Evolutionary conservation across 2,329 filamentous ascomycete species (phyloP).

Genomic region (Phaeosphaeriaceae sp.): DNA sequence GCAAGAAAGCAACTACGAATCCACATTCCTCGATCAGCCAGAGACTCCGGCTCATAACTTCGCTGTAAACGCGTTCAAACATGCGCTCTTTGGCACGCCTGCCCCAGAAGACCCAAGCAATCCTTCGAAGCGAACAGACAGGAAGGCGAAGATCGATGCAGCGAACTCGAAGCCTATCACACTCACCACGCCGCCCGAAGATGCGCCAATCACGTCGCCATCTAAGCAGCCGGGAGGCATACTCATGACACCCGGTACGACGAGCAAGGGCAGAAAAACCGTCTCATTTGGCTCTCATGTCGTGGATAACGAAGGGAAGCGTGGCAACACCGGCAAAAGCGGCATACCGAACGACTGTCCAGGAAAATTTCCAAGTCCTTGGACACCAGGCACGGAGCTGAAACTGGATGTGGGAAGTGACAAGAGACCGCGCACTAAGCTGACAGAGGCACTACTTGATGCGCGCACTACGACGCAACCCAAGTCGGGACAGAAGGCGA

Average conservation of each 20-base stretch:
- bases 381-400: slow-evolving; percentile 52
- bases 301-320: slow-evolving; percentile 63
- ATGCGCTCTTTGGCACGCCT: slow-evolving; percentile 70
- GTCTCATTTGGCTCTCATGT: slow-evolving; percentile 67
- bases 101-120: slow-evolving; percentile 55
- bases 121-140: slow-evolving; percentile 28
- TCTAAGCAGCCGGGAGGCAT: slow-evolving; percentile 66
- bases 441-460: slow-evolving; percentile 55
- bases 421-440: slow-evolving; percentile 49
- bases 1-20: slow-evolving; percentile 43
- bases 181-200: slow-evolving; percentile 29
- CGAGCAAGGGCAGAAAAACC: slow-evolving; percentile 63
- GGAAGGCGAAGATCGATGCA: slow-evolving; percentile 35
- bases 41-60: slow-evolving; percentile 72
- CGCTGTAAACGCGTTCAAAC: slow-evolving; percentile 71
- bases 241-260: slow-evolving; percentile 68
- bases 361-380: slow-evolving; percentile 60
- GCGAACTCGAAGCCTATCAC: slow-evolving; percentile 28
- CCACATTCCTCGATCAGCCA: slow-evolving; percentile 61
- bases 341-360: slow-evolving; percentile 57
- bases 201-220: slow-evolving; percentile 51
- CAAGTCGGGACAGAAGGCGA: slow-evolving; percentile 37
- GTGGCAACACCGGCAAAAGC: slow-evolving; percentile 52
- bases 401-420: slow-evolving; percentile 33
- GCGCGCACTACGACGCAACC: slow-evolving; percentile 50